Evolutionary conservation across 495 filamentous ascomycete genomes (phyloP).

Genomic region (Neurospora sp.): DNA sequence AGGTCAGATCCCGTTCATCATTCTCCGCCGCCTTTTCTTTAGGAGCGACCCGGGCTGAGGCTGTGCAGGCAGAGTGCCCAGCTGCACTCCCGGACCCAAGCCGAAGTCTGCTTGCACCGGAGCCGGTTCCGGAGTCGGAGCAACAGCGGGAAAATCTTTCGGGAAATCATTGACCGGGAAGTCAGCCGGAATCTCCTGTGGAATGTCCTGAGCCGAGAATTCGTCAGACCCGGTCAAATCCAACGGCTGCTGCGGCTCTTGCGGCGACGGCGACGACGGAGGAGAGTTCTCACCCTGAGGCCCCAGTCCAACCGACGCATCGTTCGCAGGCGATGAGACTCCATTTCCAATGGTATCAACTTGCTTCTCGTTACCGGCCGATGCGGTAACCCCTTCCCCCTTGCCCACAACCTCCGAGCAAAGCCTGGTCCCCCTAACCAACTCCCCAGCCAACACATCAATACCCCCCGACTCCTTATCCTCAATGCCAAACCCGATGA

Average conservation of each 20-base stretch:
- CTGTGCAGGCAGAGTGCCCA: not conserved
- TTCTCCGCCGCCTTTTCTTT: not conserved
- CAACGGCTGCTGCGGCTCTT: not conserved
- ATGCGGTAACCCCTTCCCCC: no score
- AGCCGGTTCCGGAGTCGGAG: not conserved
- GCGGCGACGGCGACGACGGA: no score
- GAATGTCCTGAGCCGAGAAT: not conserved
- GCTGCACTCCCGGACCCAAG: not conserved
- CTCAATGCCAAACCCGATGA: constrained; percentile 42
- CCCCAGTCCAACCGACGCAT: not conserved
- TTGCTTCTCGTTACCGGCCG: not conserved
- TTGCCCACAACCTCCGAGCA: constrained; percentile 9
- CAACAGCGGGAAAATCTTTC: not conserved
- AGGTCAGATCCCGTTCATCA: not conserved
- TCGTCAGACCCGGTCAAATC: not conserved
- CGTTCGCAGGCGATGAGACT: not conserved
- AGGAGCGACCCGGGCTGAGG: not conserved
- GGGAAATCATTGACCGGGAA: not conserved
- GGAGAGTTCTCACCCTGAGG: not conserved
- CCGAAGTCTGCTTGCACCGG: not conserved
- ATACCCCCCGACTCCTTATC: constrained; percentile 32
- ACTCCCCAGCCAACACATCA: constrained; percentile 36
- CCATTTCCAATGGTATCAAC: not conserved
- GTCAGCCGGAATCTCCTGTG: not conserved
- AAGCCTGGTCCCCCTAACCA: constrained; percentile 30